Evolutionary conservation across 2,329 filamentous ascomycete genomes (phyloP).

Genomic region (Aspergillus sp.): DNA sequence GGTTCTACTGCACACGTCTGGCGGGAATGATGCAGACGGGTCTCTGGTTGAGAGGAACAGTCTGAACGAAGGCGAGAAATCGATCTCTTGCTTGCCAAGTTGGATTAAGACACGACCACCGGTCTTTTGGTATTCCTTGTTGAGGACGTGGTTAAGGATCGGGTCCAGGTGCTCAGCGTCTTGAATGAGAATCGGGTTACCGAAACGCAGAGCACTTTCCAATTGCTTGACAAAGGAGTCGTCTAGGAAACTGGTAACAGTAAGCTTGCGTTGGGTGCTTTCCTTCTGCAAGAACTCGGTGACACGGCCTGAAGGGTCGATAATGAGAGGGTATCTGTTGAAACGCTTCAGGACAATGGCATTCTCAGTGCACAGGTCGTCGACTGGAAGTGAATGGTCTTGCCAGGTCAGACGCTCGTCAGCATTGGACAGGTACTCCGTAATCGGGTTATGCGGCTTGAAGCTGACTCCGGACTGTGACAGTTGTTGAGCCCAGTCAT

Average conservation of each 20-base stretch:
- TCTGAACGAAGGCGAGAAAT: slow-evolving; percentile 95
- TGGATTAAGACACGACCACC: slow-evolving; percentile 97
- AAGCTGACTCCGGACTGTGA: slow-evolving; percentile 86
- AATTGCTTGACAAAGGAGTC: slow-evolving; percentile 97
- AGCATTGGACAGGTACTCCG: slow-evolving; percentile 92
- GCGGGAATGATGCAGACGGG: slow-evolving; percentile 89
- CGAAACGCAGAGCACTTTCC: slow-evolving; percentile 92
- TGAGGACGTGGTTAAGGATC: slow-evolving; percentile 95
- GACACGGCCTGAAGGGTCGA: slow-evolving; percentile 90
- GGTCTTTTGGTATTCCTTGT: slow-evolving; percentile 99
- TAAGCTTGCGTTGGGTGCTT: slow-evolving; percentile 86
- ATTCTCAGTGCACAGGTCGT: slow-evolving; percentile 97
- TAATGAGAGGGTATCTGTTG: slow-evolving; percentile 96
- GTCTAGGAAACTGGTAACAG: slow-evolving; percentile 95
- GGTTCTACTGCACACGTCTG: slow-evolving; percentile 94
- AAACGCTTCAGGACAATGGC: slow-evolving; percentile 95
- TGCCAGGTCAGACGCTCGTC: slow-evolving; percentile 96
- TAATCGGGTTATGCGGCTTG: slow-evolving; percentile 90
- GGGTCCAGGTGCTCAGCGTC: slow-evolving; percentile 96
- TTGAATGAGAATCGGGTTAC: slow-evolving; percentile 96
- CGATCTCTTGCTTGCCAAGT: slow-evolving; percentile 96
- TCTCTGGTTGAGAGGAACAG: slow-evolving; percentile 92
- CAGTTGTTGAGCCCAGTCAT: slow-evolving; percentile 94
- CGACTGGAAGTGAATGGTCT: slow-evolving; percentile 83
- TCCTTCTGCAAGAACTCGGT: slow-evolving; percentile 94